Conservation (phyloP, 2,329 filamentous ascomycete genomes). For the Harringtonia aguacate region DNA sequence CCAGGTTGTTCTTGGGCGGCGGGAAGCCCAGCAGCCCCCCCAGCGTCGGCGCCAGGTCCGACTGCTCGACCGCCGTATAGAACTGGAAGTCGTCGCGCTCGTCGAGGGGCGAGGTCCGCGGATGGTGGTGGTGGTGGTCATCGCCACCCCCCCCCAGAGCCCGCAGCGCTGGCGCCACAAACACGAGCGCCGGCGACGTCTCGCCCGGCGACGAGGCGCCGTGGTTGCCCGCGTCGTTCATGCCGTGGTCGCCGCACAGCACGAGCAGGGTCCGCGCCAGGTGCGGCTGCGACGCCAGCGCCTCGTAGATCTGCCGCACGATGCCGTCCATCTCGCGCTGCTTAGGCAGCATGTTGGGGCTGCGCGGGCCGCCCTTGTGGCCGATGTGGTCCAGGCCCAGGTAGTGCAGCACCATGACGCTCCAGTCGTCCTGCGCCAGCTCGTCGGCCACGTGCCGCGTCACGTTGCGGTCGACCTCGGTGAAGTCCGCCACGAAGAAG, state of each 20-base stretch:
- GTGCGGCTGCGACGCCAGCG: conserved; percentile 60
- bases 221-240: conserved; percentile 98
- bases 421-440: conserved; percentile 72
- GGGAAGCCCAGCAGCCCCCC: conserved; percentile 81
- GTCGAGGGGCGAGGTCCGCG: conserved; percentile 23
- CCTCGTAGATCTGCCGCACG: conserved; percentile 55
- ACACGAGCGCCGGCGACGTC: conserved; percentile 85
- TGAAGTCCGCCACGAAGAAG: conserved; percentile 98
- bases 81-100: conserved; percentile 66
- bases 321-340: conserved; percentile 63
- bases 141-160: neutral
- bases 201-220: conserved; percentile 89
- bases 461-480: conserved; percentile 95
- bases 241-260: conserved; percentile 91
- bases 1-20: conserved; percentile 79
- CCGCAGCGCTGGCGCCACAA: conserved; percentile 72
- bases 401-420: conserved; percentile 89
- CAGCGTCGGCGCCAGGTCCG: conserved; percentile 83
- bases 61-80: conserved; percentile 81
- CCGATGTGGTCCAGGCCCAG: conserved; percentile 95
- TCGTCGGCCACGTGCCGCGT: conserved; percentile 79
- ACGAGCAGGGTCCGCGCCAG: conserved; percentile 73
- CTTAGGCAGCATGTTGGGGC: conserved; percentile 85
- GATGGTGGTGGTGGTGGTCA: too few relatives aligned
- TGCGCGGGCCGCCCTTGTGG: conserved; percentile 79